Base-by-base conservation (phyloP, 2,329 filamentous ascomycete species). In the Fusarium citri region DNA sequence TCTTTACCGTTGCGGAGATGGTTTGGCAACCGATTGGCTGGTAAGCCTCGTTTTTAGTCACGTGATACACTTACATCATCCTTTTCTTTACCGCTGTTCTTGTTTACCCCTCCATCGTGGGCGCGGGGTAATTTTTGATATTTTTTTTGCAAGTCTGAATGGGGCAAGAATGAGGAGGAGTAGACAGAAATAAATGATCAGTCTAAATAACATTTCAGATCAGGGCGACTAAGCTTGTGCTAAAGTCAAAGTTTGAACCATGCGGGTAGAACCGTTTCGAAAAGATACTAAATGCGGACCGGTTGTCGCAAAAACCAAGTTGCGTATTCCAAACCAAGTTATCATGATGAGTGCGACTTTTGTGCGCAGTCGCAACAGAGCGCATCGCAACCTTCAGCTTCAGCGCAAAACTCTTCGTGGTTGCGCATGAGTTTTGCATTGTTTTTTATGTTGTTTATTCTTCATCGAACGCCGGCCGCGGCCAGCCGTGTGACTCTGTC, bases 21-120 rank as follows among this genome's bases (percentile, higher is more conserved):
- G 46, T 57, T 25, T 28, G 20, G n/a, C 18, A 69, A 50, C 60
- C 67, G 66, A 74, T 74, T 75, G 72, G 72, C 18, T 25, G 5
- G 4, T 9, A 3, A 34, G 6, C 4, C 16, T 15, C 8, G 22
- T 5, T 2, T 0, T 0, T 1, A 0, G 6, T 68, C 71, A 74
- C 66, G 68, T 71, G 64, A 68, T 0, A 6, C 5, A 23, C 40
- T 66, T 74, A 72, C 69, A 63, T 73, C 71, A 73, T 72, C 14
- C 16, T 48, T 55, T n/a, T 50, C 58, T 55, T 63, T 64, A 62
- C 53, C 59, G 48, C 50, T 50, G 25, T 55, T 66, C 31, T 55
- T 59, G 41, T 56, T 70, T 70, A 70, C 67, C 67, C 67, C 67
- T 67, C 67, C 54, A 66, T 70, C 50, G 51, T 40, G 57, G 68